Conservation (phyloP, 1,284 basidiomycete species). For the Lentinula novae-zelandiae region DNA sequence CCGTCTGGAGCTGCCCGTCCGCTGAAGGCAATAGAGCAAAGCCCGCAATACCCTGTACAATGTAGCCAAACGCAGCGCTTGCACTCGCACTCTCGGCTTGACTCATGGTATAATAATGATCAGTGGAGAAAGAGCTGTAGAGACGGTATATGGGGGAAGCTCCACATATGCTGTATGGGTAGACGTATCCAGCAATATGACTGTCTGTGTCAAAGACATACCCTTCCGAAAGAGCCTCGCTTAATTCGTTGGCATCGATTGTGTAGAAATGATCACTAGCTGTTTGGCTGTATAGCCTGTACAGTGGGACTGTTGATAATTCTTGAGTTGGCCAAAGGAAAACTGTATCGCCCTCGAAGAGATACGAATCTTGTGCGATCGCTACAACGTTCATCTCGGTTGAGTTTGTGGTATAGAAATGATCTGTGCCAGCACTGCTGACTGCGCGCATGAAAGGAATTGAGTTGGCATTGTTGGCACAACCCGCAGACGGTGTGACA, state of each 20-base stretch:
- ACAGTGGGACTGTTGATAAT: not conserved
- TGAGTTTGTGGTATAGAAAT: constrained; percentile 5
- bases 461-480: not conserved
- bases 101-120: constrained; percentile 9
- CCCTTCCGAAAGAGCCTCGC: not conserved
- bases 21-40: not conserved
- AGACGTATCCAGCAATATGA: not conserved
- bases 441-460: not conserved
- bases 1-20: not conserved
- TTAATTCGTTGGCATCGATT: not conserved
- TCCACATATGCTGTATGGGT: constrained; percentile 1
- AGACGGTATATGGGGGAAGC: not conserved
- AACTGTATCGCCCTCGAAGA: no score
- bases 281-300: not conserved
- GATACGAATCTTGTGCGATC: not conserved
- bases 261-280: constrained; percentile 2
- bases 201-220: not conserved
- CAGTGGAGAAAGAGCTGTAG: not conserved
- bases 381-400: not conserved
- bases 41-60: not conserved
- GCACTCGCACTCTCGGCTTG: not conserved
- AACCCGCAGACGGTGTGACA: not conserved
- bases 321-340: no score
- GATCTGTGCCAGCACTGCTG: not conserved
- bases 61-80: not conserved